A percentile compares a stretch with the other conserved stretches of the same genome.
Conservation (phyloP, 1,139 yeast genomes). For the Candida sojae region DNA sequence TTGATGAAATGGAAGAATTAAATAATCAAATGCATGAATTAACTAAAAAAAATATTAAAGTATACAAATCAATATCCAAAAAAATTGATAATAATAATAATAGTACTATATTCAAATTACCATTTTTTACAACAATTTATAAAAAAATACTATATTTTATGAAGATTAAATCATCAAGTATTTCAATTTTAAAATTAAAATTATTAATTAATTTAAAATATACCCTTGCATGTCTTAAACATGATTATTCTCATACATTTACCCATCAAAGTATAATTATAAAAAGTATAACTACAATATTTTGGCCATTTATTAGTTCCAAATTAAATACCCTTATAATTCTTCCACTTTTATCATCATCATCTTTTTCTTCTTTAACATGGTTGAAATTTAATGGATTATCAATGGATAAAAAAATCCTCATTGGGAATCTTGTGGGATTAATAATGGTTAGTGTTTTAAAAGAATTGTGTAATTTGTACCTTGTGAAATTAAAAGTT, state of each 20-base stretch:
- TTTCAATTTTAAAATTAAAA: slow-evolving; percentile 16
- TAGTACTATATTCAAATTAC: background rate
- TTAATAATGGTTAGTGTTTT: slow-evolving; percentile 32
- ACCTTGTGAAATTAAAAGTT: slow-evolving; percentile 28
- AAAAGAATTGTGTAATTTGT: slow-evolving; percentile 37
- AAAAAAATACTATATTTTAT: slow-evolving; percentile 11
- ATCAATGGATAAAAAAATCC: slow-evolving; percentile 25
- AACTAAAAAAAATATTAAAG: background rate
- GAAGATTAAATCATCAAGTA: slow-evolving; percentile 11
- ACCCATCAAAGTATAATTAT: slow-evolving; percentile 27
- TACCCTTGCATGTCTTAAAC: slow-evolving; percentile 33
- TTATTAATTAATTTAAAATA: slow-evolving; percentile 20
- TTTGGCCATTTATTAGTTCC: slow-evolving; percentile 45
- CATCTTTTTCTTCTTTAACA: background rate
- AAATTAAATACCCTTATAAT: background rate
- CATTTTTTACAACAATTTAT: slow-evolving; percentile 8
- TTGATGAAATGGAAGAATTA: slow-evolving; percentile 28
- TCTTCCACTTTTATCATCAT: background rate
- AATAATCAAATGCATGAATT: slow-evolving; percentile 12
- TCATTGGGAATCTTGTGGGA: slow-evolving; percentile 37
- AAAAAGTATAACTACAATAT: slow-evolving; percentile 31
- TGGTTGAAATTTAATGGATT: slow-evolving; percentile 9
- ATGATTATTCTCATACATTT: slow-evolving; percentile 37
- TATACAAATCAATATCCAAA: slow-evolving; percentile 1
- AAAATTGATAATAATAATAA: background rate